Evolutionary conservation across 805 yeast genomes (phyloP), one percentile per base, ranked within the genome.

Genomic region (Candida silvicultrix): DNA sequence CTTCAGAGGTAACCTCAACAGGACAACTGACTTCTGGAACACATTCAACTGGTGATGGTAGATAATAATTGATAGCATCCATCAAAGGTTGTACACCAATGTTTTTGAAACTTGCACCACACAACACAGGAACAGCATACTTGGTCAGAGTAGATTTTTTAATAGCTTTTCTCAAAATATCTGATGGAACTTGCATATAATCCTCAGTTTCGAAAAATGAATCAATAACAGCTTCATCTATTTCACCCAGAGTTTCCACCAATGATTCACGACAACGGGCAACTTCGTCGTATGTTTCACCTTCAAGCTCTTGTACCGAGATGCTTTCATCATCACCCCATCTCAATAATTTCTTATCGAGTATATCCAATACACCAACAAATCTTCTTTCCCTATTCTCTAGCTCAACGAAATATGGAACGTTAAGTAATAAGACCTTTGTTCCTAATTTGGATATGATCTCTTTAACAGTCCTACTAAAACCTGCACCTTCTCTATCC

Each of bases 401-500:
- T 44, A 75, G 74, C 35, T 70, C 66, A 8, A 63, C 73, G 57
- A 86, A 89, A 52, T 78, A 75, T 0, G 99, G 99, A 10, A 86
- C 66, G 50, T 84, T 89, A n/a, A 87, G 71, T 31, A 89, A 62
- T 0, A 82, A 85, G 2, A 83, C 89, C 35, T 83, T 73, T 0
- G 96, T 87, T 16, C 80, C 80, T 47, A 94, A 68, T 57, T 86
- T 85, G 19, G 80, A 66, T 14, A 89, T 84, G 22, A 94, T 75
- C 54, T 92, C 97, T 53, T 80, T 81, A 6, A 89, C 95, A 0
- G 97, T 88, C 46, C 96, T 71, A 51, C 96, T 83, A 61, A 81
- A 94, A 0, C 97, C 97, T 1, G 98, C 96, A 19, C 99, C 99
- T 15, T 82, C 85, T 49, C 98, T 74, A 66, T 94, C 99, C 98